These are phyloP conservation scores for Sporothrix sp. DNA, from an alignment of 2,329 filamentous ascomycete genomes.

Conservation along the genomic window DNA sequence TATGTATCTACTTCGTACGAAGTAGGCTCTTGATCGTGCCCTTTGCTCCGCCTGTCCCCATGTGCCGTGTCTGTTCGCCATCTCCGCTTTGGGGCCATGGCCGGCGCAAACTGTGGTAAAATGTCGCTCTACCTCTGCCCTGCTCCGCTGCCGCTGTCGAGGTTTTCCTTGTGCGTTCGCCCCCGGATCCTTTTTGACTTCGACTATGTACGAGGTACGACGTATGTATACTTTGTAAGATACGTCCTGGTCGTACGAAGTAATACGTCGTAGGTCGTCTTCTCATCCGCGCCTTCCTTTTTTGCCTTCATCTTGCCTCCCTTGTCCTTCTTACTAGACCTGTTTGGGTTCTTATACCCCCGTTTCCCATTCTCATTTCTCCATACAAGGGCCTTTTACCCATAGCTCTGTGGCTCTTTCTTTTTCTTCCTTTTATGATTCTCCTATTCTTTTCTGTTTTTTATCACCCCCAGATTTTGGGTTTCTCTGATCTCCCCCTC, in stretches of 20 bases:
- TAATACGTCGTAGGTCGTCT: too few species aligned
- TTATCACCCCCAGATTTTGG: not conserved
- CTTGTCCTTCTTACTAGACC: not conserved
- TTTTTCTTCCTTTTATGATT: not conserved
- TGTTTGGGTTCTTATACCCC: slow-evolving; percentile 3
- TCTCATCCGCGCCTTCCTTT: not conserved
- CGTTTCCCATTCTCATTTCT: not conserved
- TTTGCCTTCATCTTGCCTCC: not conserved
- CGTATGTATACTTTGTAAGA: too few species aligned
- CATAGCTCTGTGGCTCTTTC: slow-evolving; percentile 1
- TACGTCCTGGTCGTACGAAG: too few species aligned
- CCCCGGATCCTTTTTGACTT: too few species aligned
- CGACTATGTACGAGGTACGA: too few species aligned
- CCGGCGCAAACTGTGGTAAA: not conserved
- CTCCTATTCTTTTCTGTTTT: not conserved
- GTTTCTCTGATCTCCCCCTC: not conserved
- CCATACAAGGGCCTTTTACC: not conserved
- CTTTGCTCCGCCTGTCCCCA: not conserved
- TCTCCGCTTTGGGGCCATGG: not conserved
- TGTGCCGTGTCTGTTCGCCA: not conserved
- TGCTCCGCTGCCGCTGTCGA: not conserved
- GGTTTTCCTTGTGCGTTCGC: too few species aligned
- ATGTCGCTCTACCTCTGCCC: not conserved
- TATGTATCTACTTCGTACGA: not conserved
- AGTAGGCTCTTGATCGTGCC: not conserved